Evolutionary conservation across 805 yeast species (phyloP), one percentile per base, ranked within the genome.

Genomic region (Diddensiella transvaalensis): DNA sequence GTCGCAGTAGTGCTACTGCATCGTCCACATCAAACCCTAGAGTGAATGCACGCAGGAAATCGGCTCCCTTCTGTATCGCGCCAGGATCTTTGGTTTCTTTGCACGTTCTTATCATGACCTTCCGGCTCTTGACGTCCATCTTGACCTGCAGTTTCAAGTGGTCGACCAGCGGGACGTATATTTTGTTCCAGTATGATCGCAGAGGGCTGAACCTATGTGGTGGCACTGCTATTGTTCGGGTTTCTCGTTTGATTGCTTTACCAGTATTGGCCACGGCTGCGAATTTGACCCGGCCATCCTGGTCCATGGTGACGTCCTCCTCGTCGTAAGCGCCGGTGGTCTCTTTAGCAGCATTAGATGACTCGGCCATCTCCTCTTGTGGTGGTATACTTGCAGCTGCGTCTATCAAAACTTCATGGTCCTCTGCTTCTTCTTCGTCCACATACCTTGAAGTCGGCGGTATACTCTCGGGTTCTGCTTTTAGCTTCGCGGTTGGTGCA

Each of bases 191-290:
- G 40, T 83, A 76, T 55, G 79, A 80, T 66, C 88, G 86, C 60
- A 93, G 76, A 21, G 99, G 99, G 1, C 95, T 78, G 89, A 93
- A 85, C 75, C 99, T 79, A 67, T 93, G 98, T 24, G 97, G 98
- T 36, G 99, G 99, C 26, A 93, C 95, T 2, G 91, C 80, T 8
- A 93, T 86, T 62, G 90, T 90, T 71, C 98, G 78, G 47, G 84
- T 76, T 67, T 91, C 97, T 46, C 83, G 71, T 67, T 88, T 88
- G 24, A 87, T 90, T 54, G 76, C 78, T 70, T 74, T 70, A 33
- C 78, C 77, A 3, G 83, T 64, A 49, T 76, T 74, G 11, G 83
- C 76, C 22, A 88, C 91, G n/a, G 90, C 79, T 30, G 81, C 74
- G 63, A 90, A 89, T 59, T 83, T 80, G 40, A 96, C 96, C 60